phyloP scores from a whole-genome alignment of 2,329 filamentous ascomycete species.

The Lomentospora prolificans region DNA sequence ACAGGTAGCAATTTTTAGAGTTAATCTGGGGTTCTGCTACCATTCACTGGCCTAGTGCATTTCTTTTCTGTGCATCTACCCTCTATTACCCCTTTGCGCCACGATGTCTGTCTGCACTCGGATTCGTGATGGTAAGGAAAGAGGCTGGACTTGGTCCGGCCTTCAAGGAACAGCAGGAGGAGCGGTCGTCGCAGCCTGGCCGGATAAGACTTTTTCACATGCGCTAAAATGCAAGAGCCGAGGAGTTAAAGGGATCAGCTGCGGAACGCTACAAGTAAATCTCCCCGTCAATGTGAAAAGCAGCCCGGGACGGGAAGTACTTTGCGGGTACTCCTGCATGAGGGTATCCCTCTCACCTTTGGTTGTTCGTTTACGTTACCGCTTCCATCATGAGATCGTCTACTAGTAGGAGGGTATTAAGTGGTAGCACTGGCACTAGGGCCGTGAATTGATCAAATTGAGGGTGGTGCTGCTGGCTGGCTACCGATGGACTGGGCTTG shows the following conservation, averaged over 20 bases:
- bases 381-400: neutral
- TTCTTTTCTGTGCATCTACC: neutral
- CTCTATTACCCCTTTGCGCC: neutral
- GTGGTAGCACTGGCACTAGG: too few relatives aligned
- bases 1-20: too few relatives aligned
- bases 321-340: neutral
- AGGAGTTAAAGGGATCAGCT: neutral
- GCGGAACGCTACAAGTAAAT: neutral
- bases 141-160: too few relatives aligned
- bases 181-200: neutral
- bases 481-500: too few relatives aligned
- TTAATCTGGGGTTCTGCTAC: neutral
- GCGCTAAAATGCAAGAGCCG: slow-evolving; percentile 1
- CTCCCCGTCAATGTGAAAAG: neutral
- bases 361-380: neutral
- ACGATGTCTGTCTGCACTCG: too few relatives aligned
- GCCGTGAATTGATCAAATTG: too few relatives aligned
- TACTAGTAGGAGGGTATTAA: too few relatives aligned
- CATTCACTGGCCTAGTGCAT: neutral
- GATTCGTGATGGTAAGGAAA: too few relatives aligned
- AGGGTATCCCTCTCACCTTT: neutral
- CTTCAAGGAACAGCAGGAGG: too few relatives aligned
- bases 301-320: neutral
- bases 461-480: too few relatives aligned
- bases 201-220: neutral